Evolutionary conservation across 2,329 filamentous ascomycete species (phyloP).

Genomic region (Exophiala sp.): DNA sequence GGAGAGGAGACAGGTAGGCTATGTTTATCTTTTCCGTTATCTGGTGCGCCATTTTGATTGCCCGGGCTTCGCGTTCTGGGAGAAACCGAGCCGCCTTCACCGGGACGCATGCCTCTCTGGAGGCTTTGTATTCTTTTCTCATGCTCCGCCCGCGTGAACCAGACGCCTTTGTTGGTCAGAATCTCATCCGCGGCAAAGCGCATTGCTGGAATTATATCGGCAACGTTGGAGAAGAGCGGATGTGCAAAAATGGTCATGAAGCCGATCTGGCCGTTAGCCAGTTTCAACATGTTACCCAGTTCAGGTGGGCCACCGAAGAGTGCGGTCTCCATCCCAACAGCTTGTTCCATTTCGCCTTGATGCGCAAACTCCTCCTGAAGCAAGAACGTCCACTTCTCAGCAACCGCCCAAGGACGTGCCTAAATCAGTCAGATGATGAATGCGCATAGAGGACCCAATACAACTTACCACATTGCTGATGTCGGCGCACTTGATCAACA

Average conservation of each 20-base stretch:
- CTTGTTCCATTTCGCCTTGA: conserved; percentile 84
- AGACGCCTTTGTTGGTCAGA: conserved; percentile 66
- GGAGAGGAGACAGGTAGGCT: conserved; percentile 20
- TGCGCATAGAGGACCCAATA: not conserved
- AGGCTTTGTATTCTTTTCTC: conserved; percentile 50
- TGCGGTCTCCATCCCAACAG: conserved; percentile 80
- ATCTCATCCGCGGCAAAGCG: conserved; percentile 78
- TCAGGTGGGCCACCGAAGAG: conserved; percentile 73
- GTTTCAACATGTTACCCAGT: conserved; percentile 72
- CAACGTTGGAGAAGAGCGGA: conserved; percentile 81
- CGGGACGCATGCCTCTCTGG: conserved; percentile 33
- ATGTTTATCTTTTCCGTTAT: conserved; percentile 9
- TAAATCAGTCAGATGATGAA: conserved; percentile 34
- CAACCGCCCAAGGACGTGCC: conserved; percentile 77
- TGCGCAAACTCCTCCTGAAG: conserved; percentile 93
- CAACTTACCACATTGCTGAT: conserved; percentile 93
- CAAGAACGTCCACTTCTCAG: conserved; percentile 83
- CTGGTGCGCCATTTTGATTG: conserved; percentile 1
- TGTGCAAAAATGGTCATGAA: conserved; percentile 97
- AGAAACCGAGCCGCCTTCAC: conserved; percentile 25
- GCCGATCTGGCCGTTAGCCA: conserved; percentile 81
- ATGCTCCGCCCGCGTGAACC: conserved; percentile 61
- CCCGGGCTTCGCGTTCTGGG: conserved; percentile 26
- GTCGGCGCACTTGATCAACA: conserved; percentile 96
- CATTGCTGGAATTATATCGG: conserved; percentile 79